Evolutionary conservation across 2,329 filamentous ascomycete species (phyloP).

Genomic region (Passalora sequoiae): DNA sequence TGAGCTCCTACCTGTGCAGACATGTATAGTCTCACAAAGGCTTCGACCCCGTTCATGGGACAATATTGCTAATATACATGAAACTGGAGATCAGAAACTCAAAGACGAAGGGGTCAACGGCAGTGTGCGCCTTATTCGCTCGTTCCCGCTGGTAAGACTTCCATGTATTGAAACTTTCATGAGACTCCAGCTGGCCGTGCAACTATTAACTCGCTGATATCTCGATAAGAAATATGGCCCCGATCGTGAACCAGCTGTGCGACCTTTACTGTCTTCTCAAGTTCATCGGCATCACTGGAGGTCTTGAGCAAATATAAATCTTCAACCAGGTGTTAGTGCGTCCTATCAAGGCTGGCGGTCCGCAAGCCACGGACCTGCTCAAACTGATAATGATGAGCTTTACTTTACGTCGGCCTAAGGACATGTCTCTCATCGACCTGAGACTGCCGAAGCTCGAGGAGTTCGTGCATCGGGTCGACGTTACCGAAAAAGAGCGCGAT

Average conservation of each 20-base stretch:
- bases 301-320: constrained; percentile 65
- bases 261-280: constrained; percentile 76
- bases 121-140: constrained; percentile 62
- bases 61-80: too few species aligned
- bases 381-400: constrained; percentile 75
- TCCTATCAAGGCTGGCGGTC: constrained; percentile 57
- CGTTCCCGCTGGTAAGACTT: constrained; percentile 76
- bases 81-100: too few species aligned
- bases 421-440: constrained; percentile 82
- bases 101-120: constrained; percentile 64
- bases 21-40: too few species aligned
- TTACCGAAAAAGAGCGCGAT: constrained; percentile 66
- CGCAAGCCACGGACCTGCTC: constrained; percentile 57
- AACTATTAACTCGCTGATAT: too few species aligned
- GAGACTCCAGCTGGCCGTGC: too few species aligned
- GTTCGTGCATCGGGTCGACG: constrained; percentile 69
- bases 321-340: constrained; percentile 70
- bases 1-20: too few species aligned
- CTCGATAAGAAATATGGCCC: too few species aligned
- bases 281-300: constrained; percentile 70
- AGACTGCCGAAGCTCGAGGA: constrained; percentile 72
- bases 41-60: too few species aligned
- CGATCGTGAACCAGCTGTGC: constrained; percentile 61
- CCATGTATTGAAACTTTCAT: too few species aligned
- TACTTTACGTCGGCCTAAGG: constrained; percentile 75